These are phyloP conservation scores for Metschnikowia noctiluminum DNA, from an alignment of 805 yeast genomes.

Conservation along the genomic window DNA sequence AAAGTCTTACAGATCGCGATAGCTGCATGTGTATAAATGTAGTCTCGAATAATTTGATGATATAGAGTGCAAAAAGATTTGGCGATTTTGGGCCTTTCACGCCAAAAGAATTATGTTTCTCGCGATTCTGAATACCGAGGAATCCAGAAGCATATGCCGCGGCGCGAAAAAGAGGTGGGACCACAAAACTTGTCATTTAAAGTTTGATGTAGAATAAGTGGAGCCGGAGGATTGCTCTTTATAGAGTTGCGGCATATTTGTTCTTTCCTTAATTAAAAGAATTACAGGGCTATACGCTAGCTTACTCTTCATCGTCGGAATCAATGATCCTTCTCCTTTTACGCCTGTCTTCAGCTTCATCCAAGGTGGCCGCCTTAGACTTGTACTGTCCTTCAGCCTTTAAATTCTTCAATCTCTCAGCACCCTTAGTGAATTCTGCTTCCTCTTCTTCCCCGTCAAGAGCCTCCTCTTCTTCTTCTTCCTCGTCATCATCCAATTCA, in stretches of 20 bases:
- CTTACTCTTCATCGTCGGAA: conserved; percentile 49
- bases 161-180: background rate
- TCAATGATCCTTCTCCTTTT: conserved; percentile 49
- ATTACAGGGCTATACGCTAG: no score
- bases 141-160: background rate
- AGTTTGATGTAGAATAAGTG: background rate
- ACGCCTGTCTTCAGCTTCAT: conserved; percentile 30
- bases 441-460: conserved; percentile 46
- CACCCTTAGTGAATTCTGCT: conserved; percentile 51
- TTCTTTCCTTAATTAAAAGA: no score
- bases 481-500: conserved; percentile 32
- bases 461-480: conserved; percentile 36
- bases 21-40: conserved; percentile 3
- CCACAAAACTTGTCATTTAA: background rate
- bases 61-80: background rate
- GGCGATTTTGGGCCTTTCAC: background rate
- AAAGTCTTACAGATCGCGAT: conserved; percentile 40
- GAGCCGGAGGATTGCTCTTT: no score
- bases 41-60: no score
- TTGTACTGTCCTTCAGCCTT: conserved; percentile 55
- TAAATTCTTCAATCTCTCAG: conserved; percentile 53
- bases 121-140: background rate
- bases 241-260: no score
- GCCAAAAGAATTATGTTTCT: no score
- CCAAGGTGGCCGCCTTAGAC: conserved; percentile 34